Percentiles rank a stretch among this genome's conserved stretches.
These are phyloP conservation scores for Neonectria sp. DNA, from an alignment of 2,329 filamentous ascomycete genomes.

Conservation along the genomic window DNA sequence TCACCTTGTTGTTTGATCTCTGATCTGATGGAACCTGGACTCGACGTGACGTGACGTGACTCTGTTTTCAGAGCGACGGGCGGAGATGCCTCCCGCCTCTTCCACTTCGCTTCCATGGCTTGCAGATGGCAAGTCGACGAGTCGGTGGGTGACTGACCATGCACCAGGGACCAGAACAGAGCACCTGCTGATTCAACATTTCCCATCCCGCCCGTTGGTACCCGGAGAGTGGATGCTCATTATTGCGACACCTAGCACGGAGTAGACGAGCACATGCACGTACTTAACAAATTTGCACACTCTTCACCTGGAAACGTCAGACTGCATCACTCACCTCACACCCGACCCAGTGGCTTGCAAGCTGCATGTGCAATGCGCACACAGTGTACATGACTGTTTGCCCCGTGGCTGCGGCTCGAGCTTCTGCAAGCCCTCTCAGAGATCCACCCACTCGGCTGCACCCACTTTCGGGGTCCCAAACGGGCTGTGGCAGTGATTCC, in stretches of 20 bases:
- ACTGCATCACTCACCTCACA: constrained; percentile 1
- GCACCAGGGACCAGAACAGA: too few relatives aligned
- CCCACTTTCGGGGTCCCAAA: neutral
- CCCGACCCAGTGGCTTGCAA: neutral
- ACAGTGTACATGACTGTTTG: neutral
- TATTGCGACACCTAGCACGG: neutral
- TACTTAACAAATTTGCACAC: neutral
- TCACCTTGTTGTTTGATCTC: neutral
- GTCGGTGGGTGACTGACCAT: too few relatives aligned
- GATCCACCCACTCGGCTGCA: constrained; percentile 19
- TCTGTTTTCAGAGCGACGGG: too few relatives aligned
- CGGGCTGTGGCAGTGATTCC: neutral
- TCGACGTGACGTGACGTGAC: neutral
- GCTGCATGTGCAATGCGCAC: neutral
- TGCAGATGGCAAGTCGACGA: too few relatives aligned
- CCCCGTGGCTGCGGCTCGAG: neutral
- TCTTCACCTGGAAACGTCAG: constrained; percentile 3
- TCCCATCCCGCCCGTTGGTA: neutral
- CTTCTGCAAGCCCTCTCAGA: constrained; percentile 4
- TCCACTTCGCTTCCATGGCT: too few relatives aligned
- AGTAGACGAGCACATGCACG: neutral
- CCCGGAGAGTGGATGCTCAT: too few relatives aligned
- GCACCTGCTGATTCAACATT: neutral
- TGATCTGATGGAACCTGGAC: neutral
- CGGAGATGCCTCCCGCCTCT: neutral